phyloP scores from a whole-genome alignment of 148 eudicot genomes.

The Nyssa sinensis region DNA sequence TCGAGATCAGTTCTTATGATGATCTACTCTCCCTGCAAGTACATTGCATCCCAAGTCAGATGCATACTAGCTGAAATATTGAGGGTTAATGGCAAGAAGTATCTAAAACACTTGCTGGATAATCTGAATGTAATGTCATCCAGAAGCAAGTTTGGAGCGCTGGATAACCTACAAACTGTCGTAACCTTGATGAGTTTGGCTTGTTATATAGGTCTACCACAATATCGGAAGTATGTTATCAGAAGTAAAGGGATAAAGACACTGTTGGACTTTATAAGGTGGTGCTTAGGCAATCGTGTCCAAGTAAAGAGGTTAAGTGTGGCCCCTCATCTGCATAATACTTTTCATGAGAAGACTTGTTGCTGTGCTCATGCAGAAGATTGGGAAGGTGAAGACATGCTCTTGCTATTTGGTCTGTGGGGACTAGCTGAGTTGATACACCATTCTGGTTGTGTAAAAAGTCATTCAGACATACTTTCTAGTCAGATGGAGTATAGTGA shows the following conservation, averaged over 20 bases:
- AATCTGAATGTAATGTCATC: slow-evolving; percentile 39
- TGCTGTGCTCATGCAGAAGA: slow-evolving; percentile 48
- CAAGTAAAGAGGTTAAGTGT: slow-evolving; percentile 37
- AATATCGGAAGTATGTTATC: slow-evolving; percentile 35
- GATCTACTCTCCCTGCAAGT: slow-evolving; percentile 76
- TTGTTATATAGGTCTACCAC: slow-evolving; percentile 56
- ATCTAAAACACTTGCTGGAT: slow-evolving; percentile 40
- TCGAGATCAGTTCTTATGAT: slow-evolving; percentile 73
- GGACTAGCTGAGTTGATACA: slow-evolving; percentile 64
- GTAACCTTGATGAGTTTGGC: slow-evolving; percentile 61
- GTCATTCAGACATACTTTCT: slow-evolving; percentile 31
- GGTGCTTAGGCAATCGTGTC: slow-evolving; percentile 50
- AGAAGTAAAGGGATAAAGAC: slow-evolving; percentile 44
- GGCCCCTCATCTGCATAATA: slow-evolving; percentile 43
- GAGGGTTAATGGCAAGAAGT: slow-evolving; percentile 34
- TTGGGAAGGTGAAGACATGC: slow-evolving; percentile 77
- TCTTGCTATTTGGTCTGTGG: slow-evolving; percentile 64
- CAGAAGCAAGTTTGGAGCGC: slow-evolving; percentile 30
- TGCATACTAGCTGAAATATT: slow-evolving; percentile 46
- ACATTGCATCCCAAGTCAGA: slow-evolving; percentile 54
- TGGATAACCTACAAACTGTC: slow-evolving; percentile 47
- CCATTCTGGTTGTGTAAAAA: slow-evolving; percentile 23
- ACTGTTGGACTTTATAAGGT: slow-evolving; percentile 43
- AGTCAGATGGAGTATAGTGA: slow-evolving; percentile 29
- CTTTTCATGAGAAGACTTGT: slow-evolving; percentile 39